Percentiles rank a stretch among this genome's conserved stretches.
phyloP scores from a whole-genome alignment of 2,329 filamentous ascomycete species.

The Neoarthrinium moseri region DNA sequence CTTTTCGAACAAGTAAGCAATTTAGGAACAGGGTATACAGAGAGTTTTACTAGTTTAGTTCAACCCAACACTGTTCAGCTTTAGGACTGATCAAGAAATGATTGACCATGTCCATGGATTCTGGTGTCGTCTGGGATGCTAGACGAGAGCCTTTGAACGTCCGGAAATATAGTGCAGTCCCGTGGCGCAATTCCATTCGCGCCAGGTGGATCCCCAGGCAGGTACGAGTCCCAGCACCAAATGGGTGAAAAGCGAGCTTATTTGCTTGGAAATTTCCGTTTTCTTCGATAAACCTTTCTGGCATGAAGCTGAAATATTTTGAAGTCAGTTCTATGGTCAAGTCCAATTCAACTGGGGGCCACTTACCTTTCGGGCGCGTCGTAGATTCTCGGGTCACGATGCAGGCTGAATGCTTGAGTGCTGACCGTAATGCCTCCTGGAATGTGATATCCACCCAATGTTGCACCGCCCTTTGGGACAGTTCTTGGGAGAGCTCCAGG shows the following conservation, averaged over 20 bases:
- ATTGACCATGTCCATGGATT: not conserved
- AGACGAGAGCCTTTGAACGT: not conserved
- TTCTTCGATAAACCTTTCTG: not conserved
- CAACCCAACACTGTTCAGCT: not conserved
- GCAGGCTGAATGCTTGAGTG: slow-evolving; percentile 39
- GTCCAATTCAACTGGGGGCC: not conserved
- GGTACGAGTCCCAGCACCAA: not conserved
- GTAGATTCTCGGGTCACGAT: slow-evolving; percentile 15
- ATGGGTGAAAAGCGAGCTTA: not conserved
- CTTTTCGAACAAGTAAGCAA: too few relatives aligned
- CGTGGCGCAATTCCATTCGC: not conserved
- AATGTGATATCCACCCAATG: slow-evolving; percentile 30
- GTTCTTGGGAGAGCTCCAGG: slow-evolving; percentile 30
- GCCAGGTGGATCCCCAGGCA: not conserved
- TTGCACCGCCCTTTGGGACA: slow-evolving; percentile 29
- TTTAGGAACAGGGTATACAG: too few relatives aligned
- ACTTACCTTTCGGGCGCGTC: not conserved
- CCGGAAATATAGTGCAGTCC: not conserved
- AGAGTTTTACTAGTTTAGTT: too few relatives aligned
- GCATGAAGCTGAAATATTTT: not conserved
- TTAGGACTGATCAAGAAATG: not conserved
- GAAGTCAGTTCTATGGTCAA: too few relatives aligned
- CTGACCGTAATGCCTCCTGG: slow-evolving; percentile 31
- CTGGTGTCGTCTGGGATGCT: not conserved
- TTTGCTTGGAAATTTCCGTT: not conserved